These are phyloP conservation scores for Geosiphon pyriformis DNA, from an alignment of 192 early-diverging fungal species.

Conservation along the genomic window DNA sequence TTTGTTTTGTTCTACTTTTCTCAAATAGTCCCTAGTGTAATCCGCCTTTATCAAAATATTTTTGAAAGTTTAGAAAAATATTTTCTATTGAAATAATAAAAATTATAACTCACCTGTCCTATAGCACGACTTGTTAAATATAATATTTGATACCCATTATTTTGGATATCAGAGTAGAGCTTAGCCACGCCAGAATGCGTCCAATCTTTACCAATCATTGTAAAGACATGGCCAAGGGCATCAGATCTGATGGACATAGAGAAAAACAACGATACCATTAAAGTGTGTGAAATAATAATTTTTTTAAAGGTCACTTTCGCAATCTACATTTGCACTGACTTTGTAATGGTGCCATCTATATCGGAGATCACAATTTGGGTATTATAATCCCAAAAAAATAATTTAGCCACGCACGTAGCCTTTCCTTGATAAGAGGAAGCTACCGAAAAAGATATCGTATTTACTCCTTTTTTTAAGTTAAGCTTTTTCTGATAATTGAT, in stretches of 20 bases:
- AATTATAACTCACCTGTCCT: slow-evolving; percentile 61
- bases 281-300: too few relatives aligned
- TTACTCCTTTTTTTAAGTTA: slow-evolving; percentile 77
- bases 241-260: slow-evolving; percentile 57
- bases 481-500: slow-evolving; percentile 47
- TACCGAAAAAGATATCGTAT: slow-evolving; percentile 87
- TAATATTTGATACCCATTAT: slow-evolving; percentile 92
- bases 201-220: slow-evolving; percentile 98
- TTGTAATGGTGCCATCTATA: slow-evolving; percentile 98
- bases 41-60: slow-evolving; percentile 43
- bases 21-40: slow-evolving; percentile 87
- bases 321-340: too few relatives aligned
- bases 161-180: slow-evolving; percentile 88
- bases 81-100: not conserved
- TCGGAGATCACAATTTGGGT: slow-evolving; percentile 92
- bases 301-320: too few relatives aligned
- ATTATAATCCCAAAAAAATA: slow-evolving; percentile 83
- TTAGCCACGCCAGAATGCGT: slow-evolving; percentile 95
- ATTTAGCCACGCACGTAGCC: slow-evolving; percentile 75
- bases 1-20: slow-evolving; percentile 81
- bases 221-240: slow-evolving; percentile 91
- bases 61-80: not conserved
- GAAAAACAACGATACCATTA: too few relatives aligned
- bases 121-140: slow-evolving; percentile 95
- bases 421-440: slow-evolving; percentile 69